Base-by-base conservation (phyloP, 257 asterid genomes). In the Petrea volubilis region DNA sequence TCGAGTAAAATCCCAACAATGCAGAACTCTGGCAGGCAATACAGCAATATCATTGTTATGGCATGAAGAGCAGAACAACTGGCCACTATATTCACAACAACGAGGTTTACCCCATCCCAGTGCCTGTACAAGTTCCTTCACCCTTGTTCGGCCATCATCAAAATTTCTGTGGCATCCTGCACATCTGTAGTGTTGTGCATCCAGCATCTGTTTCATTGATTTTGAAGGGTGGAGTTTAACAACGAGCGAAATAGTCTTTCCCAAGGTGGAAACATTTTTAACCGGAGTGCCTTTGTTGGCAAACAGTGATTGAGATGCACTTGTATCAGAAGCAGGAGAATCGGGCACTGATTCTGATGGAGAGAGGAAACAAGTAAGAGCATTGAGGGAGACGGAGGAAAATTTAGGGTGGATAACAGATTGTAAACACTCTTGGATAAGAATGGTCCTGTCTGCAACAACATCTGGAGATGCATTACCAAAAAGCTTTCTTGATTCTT, bases 51-150 rank as follows among this genome's bases (percentile, higher is more conserved):
- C 99, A 81, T 91, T 94, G 70, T 80, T 77, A 77, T 94, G 97
- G 77, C 99, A 94, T 38, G 87, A 83, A 34, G 95, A 83, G 85
- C 99, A 94, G 79, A 86, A 94, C 51, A 94, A 71, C 81, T 91
- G 97, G 69, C 93, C 86, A 78, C 88, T 91, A 76, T 94, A 94
- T 69, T 91, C 97, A 81, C 99, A 94, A 49, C 86, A 80, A 43
- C 99, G 96, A 38, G 99, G 97, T 63, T 88, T 89, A 28, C 99
- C 97, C 97, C 99, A 94, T 25, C 99, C 99, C 68, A 94, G 79
- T 14, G 93, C 81, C 53, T 73, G 85, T 36, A 76, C 96, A 73
- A 87, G 67, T 76, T 86, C 98, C 78, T 78, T 85, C 74, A 91
- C 81, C 61, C 84, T 82, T 43, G 96, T 87, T 77, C 80, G 84